phyloP scores from a whole-genome alignment of 306 rosid genomes.

The Castanea crenata region DNA sequence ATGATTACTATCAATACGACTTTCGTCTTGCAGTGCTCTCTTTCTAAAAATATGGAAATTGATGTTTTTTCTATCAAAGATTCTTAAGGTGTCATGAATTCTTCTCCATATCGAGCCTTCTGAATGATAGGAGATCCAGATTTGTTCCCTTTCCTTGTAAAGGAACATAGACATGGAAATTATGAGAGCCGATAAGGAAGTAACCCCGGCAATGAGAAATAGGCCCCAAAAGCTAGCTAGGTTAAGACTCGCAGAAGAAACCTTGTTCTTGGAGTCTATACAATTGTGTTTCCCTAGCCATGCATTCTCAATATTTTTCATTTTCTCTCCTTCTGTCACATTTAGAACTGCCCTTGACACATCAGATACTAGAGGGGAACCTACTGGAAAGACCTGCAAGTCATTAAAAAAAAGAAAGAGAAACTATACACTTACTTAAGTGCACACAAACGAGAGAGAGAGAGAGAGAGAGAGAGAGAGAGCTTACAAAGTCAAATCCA shows the following conservation, averaged over 20 bases:
- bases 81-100: conserved; percentile 7
- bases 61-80: conserved; percentile 24
- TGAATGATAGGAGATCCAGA: neutral
- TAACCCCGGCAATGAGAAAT: conserved; percentile 39
- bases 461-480: neutral
- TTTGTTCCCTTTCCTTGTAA: neutral
- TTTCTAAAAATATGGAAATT: conserved; percentile 18
- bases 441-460: neutral
- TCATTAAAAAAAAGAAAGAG: neutral
- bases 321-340: conserved; percentile 49
- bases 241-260: conserved; percentile 41
- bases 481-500: conserved; percentile 70
- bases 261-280: conserved; percentile 12
- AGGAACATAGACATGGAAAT: conserved; percentile 5
- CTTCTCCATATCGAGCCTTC: neutral
- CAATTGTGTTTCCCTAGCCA: conserved; percentile 38
- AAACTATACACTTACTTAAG: neutral
- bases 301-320: conserved; percentile 37
- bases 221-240: conserved; percentile 60
- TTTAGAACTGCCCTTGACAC: conserved; percentile 54
- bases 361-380: conserved; percentile 48
- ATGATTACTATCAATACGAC: too few relatives aligned
- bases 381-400: conserved; percentile 38
- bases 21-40: neutral
- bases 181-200: conserved; percentile 32